Conservation (phyloP, 1,284 basidiomycete species). For the Irpex lacteus region DNA sequence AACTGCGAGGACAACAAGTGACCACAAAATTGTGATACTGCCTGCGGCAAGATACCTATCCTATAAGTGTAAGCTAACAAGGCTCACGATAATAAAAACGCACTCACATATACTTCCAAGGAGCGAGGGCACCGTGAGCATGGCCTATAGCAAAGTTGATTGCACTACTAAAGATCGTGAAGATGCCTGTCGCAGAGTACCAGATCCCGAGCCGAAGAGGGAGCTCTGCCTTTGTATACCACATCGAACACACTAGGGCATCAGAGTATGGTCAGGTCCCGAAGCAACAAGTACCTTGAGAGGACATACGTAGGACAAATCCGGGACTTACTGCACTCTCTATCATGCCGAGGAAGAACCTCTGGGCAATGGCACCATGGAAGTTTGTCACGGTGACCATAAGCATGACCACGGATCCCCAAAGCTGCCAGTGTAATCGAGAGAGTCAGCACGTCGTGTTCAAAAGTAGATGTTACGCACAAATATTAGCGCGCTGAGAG, state of each 20-base stretch:
- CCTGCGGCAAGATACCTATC: constrained; percentile 11
- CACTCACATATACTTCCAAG: constrained; percentile 15
- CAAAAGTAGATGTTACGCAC: not conserved
- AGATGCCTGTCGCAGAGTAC: constrained; percentile 13
- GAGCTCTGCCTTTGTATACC: constrained; percentile 14
- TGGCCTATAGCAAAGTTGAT: constrained; percentile 14
- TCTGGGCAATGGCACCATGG: constrained; percentile 9
- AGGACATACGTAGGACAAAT: constrained; percentile 12
- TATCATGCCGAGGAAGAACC: constrained; percentile 13
- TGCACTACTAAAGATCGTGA: constrained; percentile 13
- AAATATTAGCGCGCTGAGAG: constrained; percentile 10
- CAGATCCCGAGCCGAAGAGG: constrained; percentile 13
- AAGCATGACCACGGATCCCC: constrained; percentile 12
- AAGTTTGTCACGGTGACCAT: constrained; percentile 10
- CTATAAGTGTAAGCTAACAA: not conserved
- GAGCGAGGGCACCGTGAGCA: constrained; percentile 7
- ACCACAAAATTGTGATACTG: constrained; percentile 13
- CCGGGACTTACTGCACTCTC: constrained; percentile 15
- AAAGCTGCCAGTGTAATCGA: not conserved
- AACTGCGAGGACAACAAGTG: constrained; percentile 6
- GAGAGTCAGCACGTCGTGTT: not conserved
- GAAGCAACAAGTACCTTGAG: not conserved
- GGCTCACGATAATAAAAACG: not conserved
- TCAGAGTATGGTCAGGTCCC: not conserved
- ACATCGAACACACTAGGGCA: constrained; percentile 10